A percentile compares a stretch with the other conserved stretches of the same genome.
Evolutionary conservation across 2,329 filamentous ascomycete species (phyloP).

Genomic region (Neopestalotiopsis sp.): DNA sequence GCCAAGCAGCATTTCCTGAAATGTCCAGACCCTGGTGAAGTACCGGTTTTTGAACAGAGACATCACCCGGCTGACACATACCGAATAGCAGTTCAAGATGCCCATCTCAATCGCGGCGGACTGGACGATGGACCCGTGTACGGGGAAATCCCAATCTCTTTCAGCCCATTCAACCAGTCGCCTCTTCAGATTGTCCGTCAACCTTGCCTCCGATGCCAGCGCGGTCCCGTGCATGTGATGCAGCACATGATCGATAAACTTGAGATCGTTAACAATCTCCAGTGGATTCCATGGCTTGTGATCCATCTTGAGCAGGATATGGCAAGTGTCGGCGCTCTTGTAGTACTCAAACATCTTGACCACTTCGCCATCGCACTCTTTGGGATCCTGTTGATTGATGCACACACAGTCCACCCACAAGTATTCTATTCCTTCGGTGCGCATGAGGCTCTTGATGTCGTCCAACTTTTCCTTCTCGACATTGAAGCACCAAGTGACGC

Average conservation of each 20-base stretch:
- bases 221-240: constrained; percentile 34
- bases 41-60: constrained; percentile 31
- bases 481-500: neutral
- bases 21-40: constrained; percentile 25
- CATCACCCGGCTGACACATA: constrained; percentile 21
- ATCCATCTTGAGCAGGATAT: constrained; percentile 38
- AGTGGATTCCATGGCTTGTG: constrained; percentile 35
- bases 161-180: constrained; percentile 23
- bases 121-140: constrained; percentile 16
- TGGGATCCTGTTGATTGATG: constrained; percentile 21
- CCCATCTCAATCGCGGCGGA: constrained; percentile 24
- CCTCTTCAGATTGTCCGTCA: constrained; percentile 26
- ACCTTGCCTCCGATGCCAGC: constrained; percentile 29
- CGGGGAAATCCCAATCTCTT: constrained; percentile 15
- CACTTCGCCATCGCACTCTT: constrained; percentile 22
- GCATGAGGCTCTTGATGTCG: constrained; percentile 22
- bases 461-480: constrained; percentile 17
- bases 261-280: constrained; percentile 36
- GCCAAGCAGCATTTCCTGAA: constrained; percentile 38
- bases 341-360: constrained; percentile 25
- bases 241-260: constrained; percentile 42
- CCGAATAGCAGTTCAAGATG: constrained; percentile 25
- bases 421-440: constrained; percentile 16
- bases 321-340: constrained; percentile 23
- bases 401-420: constrained; percentile 26